A percentile compares a stretch with the other conserved stretches of the same genome.
Conservation (phyloP, 495 filamentous ascomycete genomes). For the Tuber borchii region DNA sequence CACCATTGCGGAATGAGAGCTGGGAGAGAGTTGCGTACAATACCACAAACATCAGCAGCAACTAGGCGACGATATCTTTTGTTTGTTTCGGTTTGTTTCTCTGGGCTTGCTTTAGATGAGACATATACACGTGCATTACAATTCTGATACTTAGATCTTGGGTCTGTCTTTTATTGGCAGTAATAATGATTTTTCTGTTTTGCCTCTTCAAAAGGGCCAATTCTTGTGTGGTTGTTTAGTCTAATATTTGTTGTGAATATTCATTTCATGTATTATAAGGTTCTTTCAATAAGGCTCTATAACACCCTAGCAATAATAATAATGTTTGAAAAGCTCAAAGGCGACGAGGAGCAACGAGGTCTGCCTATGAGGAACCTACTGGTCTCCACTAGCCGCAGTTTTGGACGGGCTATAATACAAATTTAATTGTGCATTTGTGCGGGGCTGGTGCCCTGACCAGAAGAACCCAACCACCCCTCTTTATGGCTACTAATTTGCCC, state of each 20-base stretch:
- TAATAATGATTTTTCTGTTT: background rate
- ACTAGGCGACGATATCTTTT: background rate
- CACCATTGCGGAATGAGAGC: constrained; percentile 24
- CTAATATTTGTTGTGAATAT: background rate
- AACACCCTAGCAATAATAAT: background rate
- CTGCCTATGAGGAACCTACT: background rate
- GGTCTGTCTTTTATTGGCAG: background rate
- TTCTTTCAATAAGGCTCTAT: background rate
- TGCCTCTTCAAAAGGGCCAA: background rate
- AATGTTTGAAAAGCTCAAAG: background rate
- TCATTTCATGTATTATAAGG: constrained; percentile 3
- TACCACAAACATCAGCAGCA: constrained; percentile 1
- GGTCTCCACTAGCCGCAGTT: background rate
- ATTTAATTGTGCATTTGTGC: background rate
- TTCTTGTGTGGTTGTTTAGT: background rate
- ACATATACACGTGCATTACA: background rate
- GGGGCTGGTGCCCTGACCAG: background rate
- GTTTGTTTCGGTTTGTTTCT: background rate
- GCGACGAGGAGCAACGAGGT: background rate
- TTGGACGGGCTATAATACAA: background rate
- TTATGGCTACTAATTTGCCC: background rate
- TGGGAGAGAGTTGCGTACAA: constrained; percentile 33
- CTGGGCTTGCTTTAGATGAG: background rate
- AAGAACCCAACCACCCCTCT: background rate
- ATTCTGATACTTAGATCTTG: background rate